Conservation (phyloP, 2,329 filamentous ascomycete species). For the Cordyceps tenuipes region DNA sequence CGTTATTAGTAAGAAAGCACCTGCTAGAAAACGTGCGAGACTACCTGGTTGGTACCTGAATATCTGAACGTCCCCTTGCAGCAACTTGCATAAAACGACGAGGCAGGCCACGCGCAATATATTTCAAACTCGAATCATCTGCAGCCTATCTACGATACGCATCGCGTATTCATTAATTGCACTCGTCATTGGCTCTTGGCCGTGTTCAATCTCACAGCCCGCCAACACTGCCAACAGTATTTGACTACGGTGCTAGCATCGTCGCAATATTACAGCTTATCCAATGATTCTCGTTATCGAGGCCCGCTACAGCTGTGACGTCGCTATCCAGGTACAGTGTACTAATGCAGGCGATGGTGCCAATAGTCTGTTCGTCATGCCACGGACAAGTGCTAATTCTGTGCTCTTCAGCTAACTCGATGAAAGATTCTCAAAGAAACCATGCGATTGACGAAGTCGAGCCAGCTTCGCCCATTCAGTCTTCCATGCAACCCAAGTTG, state of each 20-base stretch:
- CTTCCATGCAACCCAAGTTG: background rate
- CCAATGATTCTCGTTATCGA: background rate
- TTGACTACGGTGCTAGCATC: too few species aligned
- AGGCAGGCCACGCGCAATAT: background rate
- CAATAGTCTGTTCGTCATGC: background rate
- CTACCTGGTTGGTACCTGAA: too few species aligned
- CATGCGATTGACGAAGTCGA: background rate
- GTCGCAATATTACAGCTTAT: background rate
- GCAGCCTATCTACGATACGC: background rate
- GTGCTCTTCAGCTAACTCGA: background rate
- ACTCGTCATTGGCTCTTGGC: background rate
- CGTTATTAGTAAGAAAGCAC: background rate
- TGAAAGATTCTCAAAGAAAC: background rate
- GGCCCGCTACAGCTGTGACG: background rate
- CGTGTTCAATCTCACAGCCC: background rate
- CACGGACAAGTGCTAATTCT: background rate
- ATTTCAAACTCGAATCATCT: constrained; percentile 2
- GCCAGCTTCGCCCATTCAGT: background rate
- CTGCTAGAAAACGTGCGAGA: background rate
- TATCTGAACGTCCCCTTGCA: background rate
- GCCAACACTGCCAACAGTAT: too few species aligned
- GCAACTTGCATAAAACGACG: background rate
- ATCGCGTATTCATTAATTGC: background rate
- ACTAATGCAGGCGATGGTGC: constrained; percentile 12
- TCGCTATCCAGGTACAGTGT: background rate